phyloP scores from a whole-genome alignment of 257 asterid genomes.

The Rauvolfia tetraphylla region DNA sequence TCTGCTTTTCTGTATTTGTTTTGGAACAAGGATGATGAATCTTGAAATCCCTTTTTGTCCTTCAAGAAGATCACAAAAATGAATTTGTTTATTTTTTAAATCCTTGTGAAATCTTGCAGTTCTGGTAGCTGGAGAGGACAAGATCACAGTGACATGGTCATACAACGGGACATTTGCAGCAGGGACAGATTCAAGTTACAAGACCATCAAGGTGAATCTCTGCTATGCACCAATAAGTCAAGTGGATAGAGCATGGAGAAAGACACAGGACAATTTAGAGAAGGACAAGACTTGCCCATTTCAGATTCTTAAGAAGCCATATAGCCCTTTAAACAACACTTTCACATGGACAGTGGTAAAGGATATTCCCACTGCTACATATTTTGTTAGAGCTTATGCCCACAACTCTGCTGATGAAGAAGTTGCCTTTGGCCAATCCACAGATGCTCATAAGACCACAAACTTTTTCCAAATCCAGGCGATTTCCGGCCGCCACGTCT shows the following conservation, averaged over 20 bases:
- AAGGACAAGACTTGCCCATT: constrained; percentile 79
- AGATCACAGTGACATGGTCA: constrained; percentile 46
- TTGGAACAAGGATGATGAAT: background rate
- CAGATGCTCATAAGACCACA: constrained; percentile 31
- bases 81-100: background rate
- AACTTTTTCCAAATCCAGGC: constrained; percentile 47
- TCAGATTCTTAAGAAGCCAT: constrained; percentile 39
- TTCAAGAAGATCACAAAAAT: background rate
- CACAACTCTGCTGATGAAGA: constrained; percentile 27
- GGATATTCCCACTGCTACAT: constrained; percentile 57
- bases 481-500: constrained; percentile 53
- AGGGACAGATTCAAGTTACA: constrained; percentile 44
- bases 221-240: constrained; percentile 82
- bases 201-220: constrained; percentile 38
- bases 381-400: constrained; percentile 60
- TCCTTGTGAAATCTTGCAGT: constrained; percentile 34
- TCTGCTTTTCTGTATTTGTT: too few species aligned
- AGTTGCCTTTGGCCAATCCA: constrained; percentile 64
- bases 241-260: constrained; percentile 69
- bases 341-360: constrained; percentile 39
- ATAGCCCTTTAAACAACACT: constrained; percentile 29
- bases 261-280: constrained; percentile 38
- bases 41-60: background rate
- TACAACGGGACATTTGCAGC: constrained; percentile 30
- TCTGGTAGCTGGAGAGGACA: constrained; percentile 47